phyloP scores from a whole-genome alignment of 352 stramenopile genomes.

The Phytophthora citrophthora region DNA sequence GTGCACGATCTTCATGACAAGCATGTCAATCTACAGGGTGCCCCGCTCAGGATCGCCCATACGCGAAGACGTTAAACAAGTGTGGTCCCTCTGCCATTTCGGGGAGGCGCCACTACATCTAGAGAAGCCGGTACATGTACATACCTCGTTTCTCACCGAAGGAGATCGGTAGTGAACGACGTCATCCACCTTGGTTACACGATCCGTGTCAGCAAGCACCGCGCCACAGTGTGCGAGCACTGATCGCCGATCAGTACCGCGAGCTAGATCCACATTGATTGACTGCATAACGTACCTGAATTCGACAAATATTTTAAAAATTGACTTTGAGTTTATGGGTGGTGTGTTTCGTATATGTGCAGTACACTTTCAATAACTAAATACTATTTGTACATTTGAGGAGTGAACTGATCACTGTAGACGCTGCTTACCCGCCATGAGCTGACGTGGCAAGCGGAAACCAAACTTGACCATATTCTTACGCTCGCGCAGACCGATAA shows the following conservation, averaged over 20 bases:
- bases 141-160: background rate
- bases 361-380: slow-evolving; percentile 29
- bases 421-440: background rate
- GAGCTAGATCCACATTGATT: background rate
- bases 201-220: background rate
- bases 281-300: too few species aligned
- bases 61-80: background rate
- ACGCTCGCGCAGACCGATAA: slow-evolving; percentile 61
- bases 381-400: slow-evolving; percentile 25
- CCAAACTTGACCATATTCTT: slow-evolving; percentile 56
- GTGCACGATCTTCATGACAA: background rate
- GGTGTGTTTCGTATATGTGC: background rate
- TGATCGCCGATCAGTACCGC: background rate
- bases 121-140: too few species aligned
- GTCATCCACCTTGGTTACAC: background rate
- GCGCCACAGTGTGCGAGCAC: background rate
- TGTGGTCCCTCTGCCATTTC: background rate
- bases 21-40: background rate
- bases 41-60: background rate
- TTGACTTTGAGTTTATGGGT: background rate
- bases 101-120: background rate
- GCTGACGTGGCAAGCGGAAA: slow-evolving; percentile 9
- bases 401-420: slow-evolving; percentile 6
- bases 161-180: background rate
- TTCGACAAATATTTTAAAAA: too few species aligned